Base-by-base conservation (phyloP, 2,329 filamentous ascomycete genomes). In the Madurella fahalii region DNA sequence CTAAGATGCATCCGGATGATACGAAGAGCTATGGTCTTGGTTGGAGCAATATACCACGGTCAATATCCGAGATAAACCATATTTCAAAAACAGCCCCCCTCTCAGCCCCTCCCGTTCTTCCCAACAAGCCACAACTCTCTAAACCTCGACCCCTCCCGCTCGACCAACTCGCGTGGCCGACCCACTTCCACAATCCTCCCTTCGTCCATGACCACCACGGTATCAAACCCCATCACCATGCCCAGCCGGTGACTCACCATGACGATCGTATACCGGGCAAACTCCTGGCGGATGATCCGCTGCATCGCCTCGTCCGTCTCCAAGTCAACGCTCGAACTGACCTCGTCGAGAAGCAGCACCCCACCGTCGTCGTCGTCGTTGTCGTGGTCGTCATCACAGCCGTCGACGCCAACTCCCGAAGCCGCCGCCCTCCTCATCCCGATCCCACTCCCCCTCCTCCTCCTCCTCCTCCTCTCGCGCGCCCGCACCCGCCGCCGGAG, bases 151-250 rank as follows among this genome's bases (percentile, higher is more conserved):
- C 61, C 59, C 39, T 62, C 62, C 41, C 2, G 43, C 55, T 62
- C 56, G 16, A 54, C 57, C 51, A 56, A 31, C n/a, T 54, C 55
- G 25, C 31, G 41, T 9, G 62, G 63, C 54, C 5, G 8, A 1
- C 63, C 63, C 30, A 41, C 63, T 62, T 82, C 79, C 1, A 77
- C 71, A 9, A 81, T 64, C 46, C 63, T 62, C 2, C 79, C 80
- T 9, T 68, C 65, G 25, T 80, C 75, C 69, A 82, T 72, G 8
- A 82, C 75, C 1, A 76, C 70, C 30, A 83, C 73, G 20, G 66
- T 67, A 61, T 82, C 78, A 61, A 78, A 81, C 50, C 78, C 75
- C 57, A 78, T 68, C 13, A 83, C 78, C 53, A 79, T 79, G 11
- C 74, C 71, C 13, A 78, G 62, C 7, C 75, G 67, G 54, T 78